These are phyloP conservation scores for Tanacetum coccineum DNA, from an alignment of 129 eudicot genomes.

Conservation along the genomic window DNA sequence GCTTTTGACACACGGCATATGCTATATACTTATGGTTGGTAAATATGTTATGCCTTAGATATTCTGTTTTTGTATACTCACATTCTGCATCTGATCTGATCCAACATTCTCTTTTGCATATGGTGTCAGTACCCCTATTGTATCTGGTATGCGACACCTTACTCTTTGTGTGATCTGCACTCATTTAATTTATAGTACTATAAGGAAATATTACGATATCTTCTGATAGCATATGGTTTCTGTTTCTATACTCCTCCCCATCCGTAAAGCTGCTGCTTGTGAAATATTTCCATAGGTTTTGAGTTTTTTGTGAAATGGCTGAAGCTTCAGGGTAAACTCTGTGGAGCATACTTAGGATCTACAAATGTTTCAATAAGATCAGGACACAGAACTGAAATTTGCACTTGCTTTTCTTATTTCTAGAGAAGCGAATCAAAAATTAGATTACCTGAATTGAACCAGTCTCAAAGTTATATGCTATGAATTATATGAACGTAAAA, in stretches of 20 bases:
- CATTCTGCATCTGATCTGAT: constrained; percentile 81
- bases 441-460: neutral
- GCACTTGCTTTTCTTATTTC: neutral
- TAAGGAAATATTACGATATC: constrained; percentile 39
- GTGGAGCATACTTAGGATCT: constrained; percentile 16
- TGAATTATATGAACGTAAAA: neutral
- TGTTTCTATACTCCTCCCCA: constrained; percentile 20
- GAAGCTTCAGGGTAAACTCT: constrained; percentile 17
- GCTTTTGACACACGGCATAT: too few relatives aligned
- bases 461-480: neutral
- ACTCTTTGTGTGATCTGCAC: constrained; percentile 32
- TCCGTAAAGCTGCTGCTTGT: constrained; percentile 14
- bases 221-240: constrained; percentile 29
- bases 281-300: constrained; percentile 23
- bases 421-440: neutral
- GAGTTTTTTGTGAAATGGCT: constrained; percentile 20
- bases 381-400: neutral
- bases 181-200: constrained; percentile 22
- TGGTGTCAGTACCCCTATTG: constrained; percentile 27
- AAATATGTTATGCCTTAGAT: neutral
- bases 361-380: neutral
- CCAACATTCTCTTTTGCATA: constrained; percentile 53
- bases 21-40: too few relatives aligned
- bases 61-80: constrained; percentile 33
- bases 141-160: constrained; percentile 24